Base-by-base conservation (phyloP, 1,284 basidiomycete genomes). In the Pseudomicrostroma phylloplanum region DNA sequence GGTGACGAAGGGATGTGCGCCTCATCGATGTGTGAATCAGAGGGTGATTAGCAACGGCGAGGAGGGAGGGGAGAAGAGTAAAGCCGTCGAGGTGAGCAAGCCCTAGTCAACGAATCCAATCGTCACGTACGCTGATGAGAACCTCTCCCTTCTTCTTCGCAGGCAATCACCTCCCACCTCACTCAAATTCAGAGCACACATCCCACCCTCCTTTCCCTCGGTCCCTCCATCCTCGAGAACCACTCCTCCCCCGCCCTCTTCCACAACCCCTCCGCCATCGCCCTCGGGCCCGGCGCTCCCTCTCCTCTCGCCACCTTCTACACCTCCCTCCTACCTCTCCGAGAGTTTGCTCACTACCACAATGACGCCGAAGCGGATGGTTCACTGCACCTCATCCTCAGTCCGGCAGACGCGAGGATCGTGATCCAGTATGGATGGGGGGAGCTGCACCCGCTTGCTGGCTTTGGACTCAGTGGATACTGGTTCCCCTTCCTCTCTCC, bases 391-490 rank as follows among this genome's bases (percentile, higher is more conserved):
- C 39, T 66, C 21, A 65, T 67, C 11, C 36, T 72, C 40, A 59
- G 64, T n/a, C 68, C 70, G 0, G 43, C 60, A 13, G 70, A 73
- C 49, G 67, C 69, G 6, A 57, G 60, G 2, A 11, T 61, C 19
- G 60, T 72, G 11, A 55, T 73, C 0, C 59, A 64, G 15, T 55
- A 61, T 40, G 65, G 65, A 1, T 73, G 70, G 68, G 71, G 65
- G 8, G 67, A 70, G 46, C 59, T 72, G 19, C 71, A 73, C 30
- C 25, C 61, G 1, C 55, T 73, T 0, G 69, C 71, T 1, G 71
- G 71, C 21, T 65, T 63, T 8, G n/a, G 23, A 6, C 51, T 56
- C 11, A 55, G 60, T 25, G 62, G 61, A 6, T 15, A 23, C 40
- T 62, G 61, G 55, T 57, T 43, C 19, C 59, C 60, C 30, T 36